Evolutionary conservation across 2,329 filamentous ascomycete species (phyloP).

Genomic region (Pestalotiopsis sp.): DNA sequence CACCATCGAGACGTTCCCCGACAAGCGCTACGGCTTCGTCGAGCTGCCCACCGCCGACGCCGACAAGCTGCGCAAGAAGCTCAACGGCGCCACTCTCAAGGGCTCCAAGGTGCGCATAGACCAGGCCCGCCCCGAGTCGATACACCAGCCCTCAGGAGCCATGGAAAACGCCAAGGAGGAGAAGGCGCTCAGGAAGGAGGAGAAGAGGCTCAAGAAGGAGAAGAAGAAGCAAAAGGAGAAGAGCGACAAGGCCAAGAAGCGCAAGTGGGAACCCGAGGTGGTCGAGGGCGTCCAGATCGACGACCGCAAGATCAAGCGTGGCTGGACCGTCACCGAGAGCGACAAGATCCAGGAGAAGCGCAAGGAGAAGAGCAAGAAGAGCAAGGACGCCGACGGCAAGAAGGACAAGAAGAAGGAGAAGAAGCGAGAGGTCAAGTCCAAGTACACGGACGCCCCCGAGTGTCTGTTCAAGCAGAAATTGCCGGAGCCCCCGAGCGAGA

Average conservation of each 20-base stretch:
- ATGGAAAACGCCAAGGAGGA: conserved; percentile 29
- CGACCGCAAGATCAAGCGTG: conserved; percentile 81
- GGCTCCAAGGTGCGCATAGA: conserved; percentile 86
- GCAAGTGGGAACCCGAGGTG: conserved; percentile 54
- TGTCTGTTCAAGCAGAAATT: conserved; percentile 83
- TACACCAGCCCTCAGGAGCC: conserved; percentile 38
- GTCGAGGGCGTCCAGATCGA: conserved; percentile 71
- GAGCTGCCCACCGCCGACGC: conserved; percentile 81
- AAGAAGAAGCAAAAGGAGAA: conserved; percentile 40
- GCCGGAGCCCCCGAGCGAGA: conserved; percentile 51
- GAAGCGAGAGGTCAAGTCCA: conserved; percentile 66
- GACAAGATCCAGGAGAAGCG: conserved; percentile 51
- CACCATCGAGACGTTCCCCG: conserved; percentile 81
- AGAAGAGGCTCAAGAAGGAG: conserved; percentile 11
- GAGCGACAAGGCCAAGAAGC: conserved; percentile 45
- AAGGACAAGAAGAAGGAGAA: conserved; percentile 55
- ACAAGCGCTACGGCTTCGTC: conserved; percentile 87
- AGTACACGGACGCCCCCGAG: conserved; percentile 80
- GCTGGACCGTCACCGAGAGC: conserved; percentile 76
- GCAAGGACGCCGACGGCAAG: conserved; percentile 47
- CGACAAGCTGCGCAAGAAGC: conserved; percentile 87
- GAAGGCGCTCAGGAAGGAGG: conserved; percentile 37
- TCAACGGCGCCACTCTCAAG: conserved; percentile 83
- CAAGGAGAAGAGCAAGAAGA: conserved; percentile 43
- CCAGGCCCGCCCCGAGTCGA: conserved; percentile 70